phyloP scores from a whole-genome alignment of 208 protist species.

The Histomonas meleagridis region DNA sequence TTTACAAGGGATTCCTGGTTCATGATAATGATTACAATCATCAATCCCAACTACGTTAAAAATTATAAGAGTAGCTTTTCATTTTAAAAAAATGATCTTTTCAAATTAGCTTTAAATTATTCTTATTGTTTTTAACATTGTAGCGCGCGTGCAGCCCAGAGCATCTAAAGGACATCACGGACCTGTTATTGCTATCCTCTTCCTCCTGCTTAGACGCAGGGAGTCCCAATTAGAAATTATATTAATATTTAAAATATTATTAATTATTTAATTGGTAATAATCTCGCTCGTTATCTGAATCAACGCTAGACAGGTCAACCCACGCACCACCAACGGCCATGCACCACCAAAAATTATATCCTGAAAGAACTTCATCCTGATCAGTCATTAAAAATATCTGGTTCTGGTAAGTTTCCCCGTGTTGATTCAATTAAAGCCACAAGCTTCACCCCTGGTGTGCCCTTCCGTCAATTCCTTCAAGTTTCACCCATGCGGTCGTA shows the following conservation, averaged over 20 bases:
- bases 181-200: slow-evolving; percentile 66
- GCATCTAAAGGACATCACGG: slow-evolving; percentile 72
- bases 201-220: slow-evolving; percentile 45
- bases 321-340: neutral
- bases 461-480: slow-evolving; percentile 71
- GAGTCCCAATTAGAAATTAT: slow-evolving; percentile 61
- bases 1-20: slow-evolving; percentile 70
- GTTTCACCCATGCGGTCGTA: slow-evolving; percentile 68
- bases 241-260: slow-evolving; percentile 38
- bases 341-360: slow-evolving; percentile 6
- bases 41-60: slow-evolving; percentile 60
- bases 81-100: slow-evolving; percentile 37
- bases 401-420: slow-evolving; percentile 64
- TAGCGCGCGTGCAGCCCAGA: slow-evolving; percentile 55
- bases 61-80: slow-evolving; percentile 57
- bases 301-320: neutral
- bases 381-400: slow-evolving; percentile 67
- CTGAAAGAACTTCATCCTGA: slow-evolving; percentile 43
- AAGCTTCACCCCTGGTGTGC: slow-evolving; percentile 64
- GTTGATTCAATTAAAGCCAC: slow-evolving; percentile 67
- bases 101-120: neutral
- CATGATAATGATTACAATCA: slow-evolving; percentile 67
- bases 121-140: slow-evolving; percentile 59
- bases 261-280: slow-evolving; percentile 62
- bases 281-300: slow-evolving; percentile 57